A percentile compares a stretch with the other conserved stretches of the same genome.
These are phyloP conservation scores for Sclerotinia trifoliorum DNA, from an alignment of 2,329 filamentous ascomycete genomes.

Conservation along the genomic window DNA sequence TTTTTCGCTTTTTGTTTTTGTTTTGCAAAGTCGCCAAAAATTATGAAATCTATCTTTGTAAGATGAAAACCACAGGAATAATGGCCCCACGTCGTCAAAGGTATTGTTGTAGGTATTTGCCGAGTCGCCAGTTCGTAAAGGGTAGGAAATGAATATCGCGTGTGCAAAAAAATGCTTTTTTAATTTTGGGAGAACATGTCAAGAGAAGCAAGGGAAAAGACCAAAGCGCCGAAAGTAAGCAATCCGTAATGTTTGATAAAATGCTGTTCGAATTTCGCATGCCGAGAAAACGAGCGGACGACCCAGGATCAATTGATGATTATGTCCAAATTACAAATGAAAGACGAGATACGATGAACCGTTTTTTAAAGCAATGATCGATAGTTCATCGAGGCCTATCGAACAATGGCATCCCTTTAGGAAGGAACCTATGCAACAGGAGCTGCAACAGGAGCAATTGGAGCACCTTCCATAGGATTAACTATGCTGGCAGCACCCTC, in stretches of 20 bases:
- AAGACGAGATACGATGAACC: constrained; percentile 36
- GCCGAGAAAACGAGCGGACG: constrained; percentile 37
- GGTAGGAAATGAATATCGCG: constrained; percentile 39
- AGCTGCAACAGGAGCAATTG: constrained; percentile 44
- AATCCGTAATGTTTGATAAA: constrained; percentile 34
- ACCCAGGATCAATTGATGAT: constrained; percentile 30
- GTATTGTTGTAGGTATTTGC: constrained; percentile 38
- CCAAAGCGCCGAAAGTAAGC: constrained; percentile 38
- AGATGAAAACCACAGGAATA: constrained; percentile 22
- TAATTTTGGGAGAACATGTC: constrained; percentile 28
- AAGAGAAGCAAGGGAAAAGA: constrained; percentile 35
- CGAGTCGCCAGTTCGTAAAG: constrained; percentile 40
- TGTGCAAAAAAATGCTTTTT: constrained; percentile 34
- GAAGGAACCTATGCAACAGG: constrained; percentile 30
- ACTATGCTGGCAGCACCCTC: constrained; percentile 32
- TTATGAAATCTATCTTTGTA: constrained; percentile 20
- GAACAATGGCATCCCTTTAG: constrained; percentile 32
- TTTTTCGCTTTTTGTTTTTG: constrained; percentile 6
- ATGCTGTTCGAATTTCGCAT: constrained; percentile 30
- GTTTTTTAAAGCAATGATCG: constrained; percentile 30
- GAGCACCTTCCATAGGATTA: constrained; percentile 41
- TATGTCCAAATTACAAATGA: constrained; percentile 39
- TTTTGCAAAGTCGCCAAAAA: constrained; percentile 13
- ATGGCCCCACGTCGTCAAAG: constrained; percentile 35
- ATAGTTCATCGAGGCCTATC: constrained; percentile 41